These are phyloP conservation scores for Kokia cookei DNA, from an alignment of 441 rosid species.

Conservation along the genomic window DNA sequence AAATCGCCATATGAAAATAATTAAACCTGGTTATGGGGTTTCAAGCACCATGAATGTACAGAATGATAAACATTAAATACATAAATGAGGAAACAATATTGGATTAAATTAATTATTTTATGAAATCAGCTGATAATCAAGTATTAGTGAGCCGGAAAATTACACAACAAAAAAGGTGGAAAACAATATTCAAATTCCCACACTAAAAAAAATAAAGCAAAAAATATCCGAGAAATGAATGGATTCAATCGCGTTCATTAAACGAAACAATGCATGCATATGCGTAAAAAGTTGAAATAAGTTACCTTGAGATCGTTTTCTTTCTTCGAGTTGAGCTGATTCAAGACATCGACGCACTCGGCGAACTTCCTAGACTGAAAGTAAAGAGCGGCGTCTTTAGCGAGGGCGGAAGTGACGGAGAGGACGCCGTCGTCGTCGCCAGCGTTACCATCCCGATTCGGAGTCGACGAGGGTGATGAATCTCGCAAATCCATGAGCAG, in stretches of 20 bases:
- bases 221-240: neutral
- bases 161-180: neutral
- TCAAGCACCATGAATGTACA: neutral
- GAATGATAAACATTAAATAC: neutral
- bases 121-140: neutral
- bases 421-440: constrained; percentile 53
- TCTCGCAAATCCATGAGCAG: constrained; percentile 78
- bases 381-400: constrained; percentile 62
- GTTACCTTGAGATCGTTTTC: constrained; percentile 80
- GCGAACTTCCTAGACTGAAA: constrained; percentile 68
- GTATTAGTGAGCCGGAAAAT: neutral
- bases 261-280: neutral
- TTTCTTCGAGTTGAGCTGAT: constrained; percentile 62
- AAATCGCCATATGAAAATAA: neutral
- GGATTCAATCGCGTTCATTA: neutral
- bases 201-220: neutral
- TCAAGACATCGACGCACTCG: constrained; percentile 67
- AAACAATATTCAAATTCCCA: neutral
- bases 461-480: constrained; percentile 38
- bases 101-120: neutral
- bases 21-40: neutral
- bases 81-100: neutral
- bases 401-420: constrained; percentile 57
- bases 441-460: constrained; percentile 32
- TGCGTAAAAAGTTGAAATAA: neutral